These are phyloP conservation scores for Phlyctochytrium planicorne DNA, from an alignment of 192 early-diverging fungal genomes.

Conservation along the genomic window DNA sequence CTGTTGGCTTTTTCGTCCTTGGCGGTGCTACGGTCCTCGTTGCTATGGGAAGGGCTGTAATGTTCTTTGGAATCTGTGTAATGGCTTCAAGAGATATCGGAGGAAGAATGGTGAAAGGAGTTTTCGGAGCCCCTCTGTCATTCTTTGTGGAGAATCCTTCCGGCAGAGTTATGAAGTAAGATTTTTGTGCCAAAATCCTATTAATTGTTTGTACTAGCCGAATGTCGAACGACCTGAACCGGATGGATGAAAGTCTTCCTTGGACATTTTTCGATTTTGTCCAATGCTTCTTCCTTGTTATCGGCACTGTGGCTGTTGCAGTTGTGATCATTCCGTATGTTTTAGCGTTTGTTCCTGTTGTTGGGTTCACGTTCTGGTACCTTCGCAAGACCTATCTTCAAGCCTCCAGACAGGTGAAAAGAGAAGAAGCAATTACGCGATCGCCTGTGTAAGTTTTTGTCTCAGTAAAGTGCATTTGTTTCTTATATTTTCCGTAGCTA, in stretches of 20 bases:
- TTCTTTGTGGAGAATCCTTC: conserved; percentile 65
- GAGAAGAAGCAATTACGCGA: conserved; percentile 67
- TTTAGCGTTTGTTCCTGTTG: conserved; percentile 46
- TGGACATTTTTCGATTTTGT: conserved; percentile 53
- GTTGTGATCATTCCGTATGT: conserved; percentile 63
- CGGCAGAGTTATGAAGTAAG: conserved; percentile 62
- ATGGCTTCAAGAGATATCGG: conserved; percentile 35
- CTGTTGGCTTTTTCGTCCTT: conserved; percentile 39
- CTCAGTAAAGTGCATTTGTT: too few relatives aligned
- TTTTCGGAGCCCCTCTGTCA: conserved; percentile 54
- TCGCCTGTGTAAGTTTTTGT: conserved; percentile 60
- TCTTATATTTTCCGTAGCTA: too few relatives aligned
- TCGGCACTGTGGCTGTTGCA: conserved; percentile 60
- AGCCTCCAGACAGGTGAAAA: conserved; percentile 65
- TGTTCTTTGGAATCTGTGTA: conserved; percentile 57
- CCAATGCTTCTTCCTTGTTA: conserved; percentile 58
- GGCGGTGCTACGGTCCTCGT: conserved; percentile 48
- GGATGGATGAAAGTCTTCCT: conserved; percentile 60
- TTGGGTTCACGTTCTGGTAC: conserved; percentile 47
- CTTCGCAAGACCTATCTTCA: conserved; percentile 54
- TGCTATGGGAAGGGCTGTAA: conserved; percentile 44
- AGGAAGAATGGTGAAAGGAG: conserved; percentile 33
- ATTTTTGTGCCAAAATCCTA: conserved; percentile 3
- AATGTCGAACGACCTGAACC: conserved; percentile 56
- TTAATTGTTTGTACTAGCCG: conserved; percentile 16